These are phyloP conservation scores for Melocanna baccifera DNA, from an alignment of 176 grass and related monocot species.

Conservation along the genomic window DNA sequence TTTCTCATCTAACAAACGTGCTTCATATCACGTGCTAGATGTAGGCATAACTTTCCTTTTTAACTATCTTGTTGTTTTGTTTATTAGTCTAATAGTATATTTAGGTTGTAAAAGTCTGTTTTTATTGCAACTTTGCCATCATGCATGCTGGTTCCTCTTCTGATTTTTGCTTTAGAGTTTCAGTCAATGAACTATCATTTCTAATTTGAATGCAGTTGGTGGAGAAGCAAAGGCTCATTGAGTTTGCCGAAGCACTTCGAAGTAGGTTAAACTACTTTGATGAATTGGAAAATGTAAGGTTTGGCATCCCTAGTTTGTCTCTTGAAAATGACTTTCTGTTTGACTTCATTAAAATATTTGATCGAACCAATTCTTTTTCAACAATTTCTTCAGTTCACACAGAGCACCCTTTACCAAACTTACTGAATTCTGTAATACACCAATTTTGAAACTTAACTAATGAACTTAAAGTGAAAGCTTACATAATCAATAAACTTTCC, in stretches of 20 bases:
- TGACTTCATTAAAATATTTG: background rate
- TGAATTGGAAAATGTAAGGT: slow-evolving; percentile 96
- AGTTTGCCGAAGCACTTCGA: slow-evolving; percentile 88
- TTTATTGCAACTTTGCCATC: background rate
- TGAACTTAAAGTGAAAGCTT: background rate
- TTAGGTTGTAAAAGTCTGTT: background rate
- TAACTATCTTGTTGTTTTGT: background rate
- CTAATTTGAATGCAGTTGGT: slow-evolving; percentile 55
- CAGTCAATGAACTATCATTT: background rate
- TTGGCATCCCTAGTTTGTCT: slow-evolving; percentile 30
- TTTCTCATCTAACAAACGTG: background rate
- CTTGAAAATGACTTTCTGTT: slow-evolving; percentile 12
- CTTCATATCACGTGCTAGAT: slow-evolving; percentile 11
- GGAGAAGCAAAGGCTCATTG: slow-evolving; percentile 96
- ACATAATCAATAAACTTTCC: background rate
- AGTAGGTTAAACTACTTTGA: slow-evolving; percentile 95
- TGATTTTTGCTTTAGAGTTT: slow-evolving; percentile 9
- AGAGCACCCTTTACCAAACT: background rate
- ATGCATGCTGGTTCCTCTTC: background rate
- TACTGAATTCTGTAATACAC: slow-evolving; percentile 11
- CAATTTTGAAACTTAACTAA: background rate
- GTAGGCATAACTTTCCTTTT: background rate
- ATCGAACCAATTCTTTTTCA: slow-evolving; percentile 11
- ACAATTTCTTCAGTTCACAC: slow-evolving; percentile 1
- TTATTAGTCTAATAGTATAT: background rate